phyloP scores from a whole-genome alignment of 1,139 yeast genomes.

The Diutina siamensis region DNA sequence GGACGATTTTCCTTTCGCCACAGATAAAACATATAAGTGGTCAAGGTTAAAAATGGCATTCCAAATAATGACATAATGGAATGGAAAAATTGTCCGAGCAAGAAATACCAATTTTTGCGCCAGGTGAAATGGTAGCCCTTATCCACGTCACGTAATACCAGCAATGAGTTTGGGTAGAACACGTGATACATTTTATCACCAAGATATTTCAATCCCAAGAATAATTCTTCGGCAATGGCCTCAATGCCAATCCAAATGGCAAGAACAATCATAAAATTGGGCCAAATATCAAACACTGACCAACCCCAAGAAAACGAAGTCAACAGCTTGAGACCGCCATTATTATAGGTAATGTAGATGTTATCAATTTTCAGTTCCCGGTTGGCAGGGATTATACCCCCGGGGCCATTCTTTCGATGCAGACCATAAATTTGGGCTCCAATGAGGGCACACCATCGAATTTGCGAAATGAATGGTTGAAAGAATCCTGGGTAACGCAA shows the following conservation, averaged over 20 bases:
- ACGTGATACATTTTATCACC: not conserved
- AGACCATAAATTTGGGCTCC: conserved; percentile 12
- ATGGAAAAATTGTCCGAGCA: conserved; percentile 2
- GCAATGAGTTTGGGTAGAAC: not conserved
- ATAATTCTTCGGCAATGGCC: conserved; percentile 16
- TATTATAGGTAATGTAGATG: conserved; percentile 23
- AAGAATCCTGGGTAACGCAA: conserved; percentile 54
- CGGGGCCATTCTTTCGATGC: conserved; percentile 10
- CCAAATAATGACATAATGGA: not conserved
- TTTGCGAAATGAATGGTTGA: conserved; percentile 38
- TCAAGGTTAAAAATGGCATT: not conserved
- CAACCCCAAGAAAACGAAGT: conserved; percentile 18
- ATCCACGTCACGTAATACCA: not conserved
- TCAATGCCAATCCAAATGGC: conserved; percentile 19
- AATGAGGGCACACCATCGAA: conserved; percentile 27
- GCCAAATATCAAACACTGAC: conserved; percentile 26
- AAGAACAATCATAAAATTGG: conserved; percentile 28
- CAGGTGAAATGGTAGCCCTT: not conserved
- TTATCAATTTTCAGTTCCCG: conserved; percentile 16
- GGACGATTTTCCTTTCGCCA: not conserved
- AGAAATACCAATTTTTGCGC: not conserved
- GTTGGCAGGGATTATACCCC: conserved; percentile 7
- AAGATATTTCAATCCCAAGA: conserved; percentile 10
- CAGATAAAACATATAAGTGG: conserved; percentile 2
- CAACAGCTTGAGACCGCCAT: conserved; percentile 23